A percentile compares a stretch with the other conserved stretches of the same genome.
phyloP scores from a whole-genome alignment of 768 basidiomycete genomes.

The Pleurotus ostreatus region DNA sequence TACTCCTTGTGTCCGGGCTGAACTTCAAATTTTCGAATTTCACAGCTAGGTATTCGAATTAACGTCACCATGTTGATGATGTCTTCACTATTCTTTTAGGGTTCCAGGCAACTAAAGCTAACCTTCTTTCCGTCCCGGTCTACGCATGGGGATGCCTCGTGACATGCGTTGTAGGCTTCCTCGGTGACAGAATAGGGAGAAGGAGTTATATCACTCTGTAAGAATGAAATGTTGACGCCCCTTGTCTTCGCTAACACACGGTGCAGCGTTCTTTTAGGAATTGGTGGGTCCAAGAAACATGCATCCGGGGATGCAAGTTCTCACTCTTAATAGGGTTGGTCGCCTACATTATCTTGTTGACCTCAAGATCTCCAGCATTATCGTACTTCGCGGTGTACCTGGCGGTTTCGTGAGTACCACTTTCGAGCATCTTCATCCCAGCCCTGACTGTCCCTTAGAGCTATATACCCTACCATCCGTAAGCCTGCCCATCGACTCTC shows the following conservation, averaged over 20 bases:
- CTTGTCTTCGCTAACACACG: not conserved
- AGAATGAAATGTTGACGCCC: constrained; percentile 13
- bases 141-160: constrained; percentile 71
- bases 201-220: constrained; percentile 62
- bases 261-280: constrained; percentile 21
- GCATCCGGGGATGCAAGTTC: not conserved
- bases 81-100: constrained; percentile 27
- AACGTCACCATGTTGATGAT: not conserved
- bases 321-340: constrained; percentile 31
- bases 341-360: constrained; percentile 66
- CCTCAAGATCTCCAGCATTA: constrained; percentile 52
- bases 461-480: constrained; percentile 52
- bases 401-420: constrained; percentile 58
- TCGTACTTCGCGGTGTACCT: constrained; percentile 74
- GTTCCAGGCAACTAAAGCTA: constrained; percentile 61
- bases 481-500: constrained; percentile 16
- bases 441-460: constrained; percentile 21
- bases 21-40: not conserved
- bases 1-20: not conserved
- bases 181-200: constrained; percentile 57
- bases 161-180: constrained; percentile 56
- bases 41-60: constrained; percentile 28
- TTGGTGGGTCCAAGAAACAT: constrained; percentile 16
- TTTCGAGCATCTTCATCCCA: not conserved
- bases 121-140: constrained; percentile 73